These are phyloP conservation scores for Linderniella brevidens DNA, from an alignment of 257 asterid species.

Conservation along the genomic window DNA sequence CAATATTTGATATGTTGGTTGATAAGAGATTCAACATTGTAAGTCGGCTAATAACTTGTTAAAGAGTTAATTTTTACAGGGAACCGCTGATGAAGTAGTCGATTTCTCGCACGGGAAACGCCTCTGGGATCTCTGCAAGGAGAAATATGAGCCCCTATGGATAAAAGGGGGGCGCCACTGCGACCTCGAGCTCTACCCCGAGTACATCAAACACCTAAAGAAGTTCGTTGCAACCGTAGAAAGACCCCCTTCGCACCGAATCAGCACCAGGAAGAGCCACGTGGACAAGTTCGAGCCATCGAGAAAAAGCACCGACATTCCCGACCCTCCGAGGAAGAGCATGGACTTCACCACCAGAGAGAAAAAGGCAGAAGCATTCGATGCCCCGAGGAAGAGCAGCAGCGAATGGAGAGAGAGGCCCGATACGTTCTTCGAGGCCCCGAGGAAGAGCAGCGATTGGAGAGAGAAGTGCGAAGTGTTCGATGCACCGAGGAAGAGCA, in stretches of 20 bases:
- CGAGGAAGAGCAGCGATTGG: not conserved
- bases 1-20: no score
- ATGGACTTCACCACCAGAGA: no score
- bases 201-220: constrained; percentile 60
- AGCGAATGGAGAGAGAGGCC: no score
- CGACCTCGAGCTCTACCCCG: constrained; percentile 70
- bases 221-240: constrained; percentile 66
- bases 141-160: constrained; percentile 83
- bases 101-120: constrained; percentile 79
- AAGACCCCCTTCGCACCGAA: constrained; percentile 48
- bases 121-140: constrained; percentile 76
- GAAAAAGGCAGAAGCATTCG: no score
- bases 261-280: constrained; percentile 42
- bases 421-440: not conserved
- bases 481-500: constrained; percentile 72
- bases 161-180: constrained; percentile 80
- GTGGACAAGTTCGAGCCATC: constrained; percentile 57
- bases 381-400: no score
- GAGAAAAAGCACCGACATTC: constrained; percentile 45
- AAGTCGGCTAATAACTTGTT: no score
- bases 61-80: constrained; percentile 22
- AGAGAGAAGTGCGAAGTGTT: constrained; percentile 8
- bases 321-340: not conserved
- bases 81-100: constrained; percentile 85
- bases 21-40: no score